Evolutionary conservation across 2,329 filamentous ascomycete species (phyloP), one percentile per base, ranked within the genome.

Genomic region (Metarhizium guizhouense): DNA sequence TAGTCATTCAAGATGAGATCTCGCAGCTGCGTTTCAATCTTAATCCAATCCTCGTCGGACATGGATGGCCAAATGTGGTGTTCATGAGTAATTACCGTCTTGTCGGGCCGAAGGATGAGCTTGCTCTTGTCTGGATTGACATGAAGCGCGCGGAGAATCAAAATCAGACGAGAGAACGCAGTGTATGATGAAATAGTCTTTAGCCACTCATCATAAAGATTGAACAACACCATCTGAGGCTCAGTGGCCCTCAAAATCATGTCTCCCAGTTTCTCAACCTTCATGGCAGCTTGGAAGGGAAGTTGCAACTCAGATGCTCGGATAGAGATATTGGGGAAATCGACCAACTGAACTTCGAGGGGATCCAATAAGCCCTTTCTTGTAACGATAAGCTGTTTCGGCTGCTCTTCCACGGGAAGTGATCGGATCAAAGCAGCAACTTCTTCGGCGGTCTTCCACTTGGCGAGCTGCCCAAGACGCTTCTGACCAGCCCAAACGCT

Each of bases 401-500:
- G 94, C 70, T 99, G 95, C 72, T 99, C 95, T 77, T 99, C 94
- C 6, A 96, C 91, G 0, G 94, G 94, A 47, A 99, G 73, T 1
- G 94, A 99, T 62, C 94, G 85, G 68, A 99, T 99, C 47, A 99
- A 80, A 20, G 94, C 95, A 4, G 94, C 94, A 3, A 99, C 95
- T 90, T 99, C 94, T 85, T 99, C 94, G 1, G 94, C 94, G 16
- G 94, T 99, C 81, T 99, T 99, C 94, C 94, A 99, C 70, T 99
- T 99, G 50, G 94, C 94, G 62, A 99, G 76, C 72, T 99, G 94
- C 62, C 95, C 95, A 36, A 99, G 84, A 88, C 94, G 95, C 74
- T 99, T 99, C 74, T 99, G 94, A 54, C 94, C 94, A 53, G 94
- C 94, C 94, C 94, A 99, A 32, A 99, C 95, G 67, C 92, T 96